A percentile compares a stretch with the other conserved stretches of the same genome.
Conservation (phyloP, 257 asterid genomes). For the Schizonepeta tenuifolia region DNA sequence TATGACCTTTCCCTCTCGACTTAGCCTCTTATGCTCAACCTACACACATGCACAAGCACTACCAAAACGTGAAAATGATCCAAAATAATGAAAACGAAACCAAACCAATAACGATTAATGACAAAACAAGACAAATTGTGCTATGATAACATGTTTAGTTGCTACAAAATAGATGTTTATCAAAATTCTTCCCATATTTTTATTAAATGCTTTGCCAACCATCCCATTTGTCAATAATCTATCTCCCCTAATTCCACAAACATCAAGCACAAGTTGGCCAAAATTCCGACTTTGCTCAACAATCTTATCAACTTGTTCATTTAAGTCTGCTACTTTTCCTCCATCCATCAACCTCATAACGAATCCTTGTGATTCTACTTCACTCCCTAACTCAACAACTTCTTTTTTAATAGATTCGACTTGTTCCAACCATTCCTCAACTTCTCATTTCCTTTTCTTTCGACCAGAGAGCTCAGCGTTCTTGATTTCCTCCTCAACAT, state of each 20-base stretch:
- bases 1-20: no score
- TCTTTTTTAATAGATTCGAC: neutral
- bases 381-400: neutral
- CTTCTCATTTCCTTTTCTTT: constrained; percentile 8
- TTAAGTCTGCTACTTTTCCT: neutral
- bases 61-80: no score
- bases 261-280: constrained; percentile 8
- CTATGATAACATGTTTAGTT: no score
- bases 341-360: neutral
- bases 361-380: neutral
- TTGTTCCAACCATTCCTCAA: neutral
- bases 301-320: neutral
- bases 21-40: no score
- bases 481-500: constrained; percentile 1
- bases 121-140: no score
- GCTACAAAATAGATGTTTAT: no score
- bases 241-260: neutral
- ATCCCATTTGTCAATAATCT: neutral
- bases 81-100: no score
- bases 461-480: neutral
- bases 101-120: no score
- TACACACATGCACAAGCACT: no score
- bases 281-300: constrained; percentile 1
- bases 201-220: neutral
- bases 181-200: no score